phyloP scores from a whole-genome alignment of 805 yeast genomes.

The Jamesozyma gamospora region DNA sequence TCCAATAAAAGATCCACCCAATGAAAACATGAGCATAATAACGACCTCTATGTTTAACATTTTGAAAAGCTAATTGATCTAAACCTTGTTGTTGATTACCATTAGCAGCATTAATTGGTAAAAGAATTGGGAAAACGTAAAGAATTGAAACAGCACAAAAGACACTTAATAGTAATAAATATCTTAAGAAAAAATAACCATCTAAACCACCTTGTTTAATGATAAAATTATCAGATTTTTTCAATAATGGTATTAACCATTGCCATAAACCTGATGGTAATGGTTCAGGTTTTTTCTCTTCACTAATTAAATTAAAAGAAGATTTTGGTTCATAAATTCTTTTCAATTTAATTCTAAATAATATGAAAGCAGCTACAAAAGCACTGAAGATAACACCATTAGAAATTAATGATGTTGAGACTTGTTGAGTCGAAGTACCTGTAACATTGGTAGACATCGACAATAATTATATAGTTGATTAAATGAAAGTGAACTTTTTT shows the following conservation, averaged over 20 bases:
- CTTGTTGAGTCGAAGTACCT: conserved; percentile 59
- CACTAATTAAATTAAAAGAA: conserved; percentile 46
- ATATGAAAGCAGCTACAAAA: conserved; percentile 52
- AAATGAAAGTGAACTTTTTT: too few relatives aligned
- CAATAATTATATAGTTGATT: neutral
- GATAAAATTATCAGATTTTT: conserved; percentile 62
- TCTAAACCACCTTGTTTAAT: conserved; percentile 88
- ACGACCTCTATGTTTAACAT: conserved; percentile 48
- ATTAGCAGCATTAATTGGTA: conserved; percentile 74
- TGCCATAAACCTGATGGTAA: conserved; percentile 55
- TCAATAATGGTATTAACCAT: conserved; percentile 59
- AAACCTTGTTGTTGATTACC: conserved; percentile 58
- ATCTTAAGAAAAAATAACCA: conserved; percentile 84
- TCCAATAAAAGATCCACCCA: conserved; percentile 70
- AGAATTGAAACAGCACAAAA: conserved; percentile 47
- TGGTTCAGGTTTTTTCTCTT: conserved; percentile 61
- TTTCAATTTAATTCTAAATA: conserved; percentile 57
- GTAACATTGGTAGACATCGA: conserved; percentile 2
- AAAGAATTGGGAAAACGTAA: conserved; percentile 52
- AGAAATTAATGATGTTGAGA: conserved; percentile 57
- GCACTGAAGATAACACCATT: conserved; percentile 58
- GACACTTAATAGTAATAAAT: conserved; percentile 46
- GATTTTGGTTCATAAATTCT: conserved; percentile 82
- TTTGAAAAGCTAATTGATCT: conserved; percentile 68
- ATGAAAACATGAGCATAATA: conserved; percentile 82